Evolutionary conservation across 2,329 filamentous ascomycete species (phyloP).

Genomic region (Nannizzia gypsea): DNA sequence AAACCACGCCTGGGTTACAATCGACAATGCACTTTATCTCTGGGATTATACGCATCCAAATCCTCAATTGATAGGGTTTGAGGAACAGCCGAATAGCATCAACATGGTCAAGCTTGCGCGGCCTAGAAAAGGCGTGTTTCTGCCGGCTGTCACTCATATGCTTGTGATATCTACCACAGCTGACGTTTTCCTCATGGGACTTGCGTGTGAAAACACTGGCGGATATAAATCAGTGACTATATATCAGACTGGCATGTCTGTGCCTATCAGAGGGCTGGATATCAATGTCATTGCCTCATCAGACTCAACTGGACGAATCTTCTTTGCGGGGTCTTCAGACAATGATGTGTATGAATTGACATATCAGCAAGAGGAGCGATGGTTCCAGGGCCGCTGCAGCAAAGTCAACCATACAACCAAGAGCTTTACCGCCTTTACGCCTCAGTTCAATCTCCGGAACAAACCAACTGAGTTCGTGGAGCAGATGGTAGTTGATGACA

Average conservation of each 20-base stretch:
- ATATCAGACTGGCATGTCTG: slow-evolving; percentile 79
- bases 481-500: slow-evolving; percentile 80
- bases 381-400: slow-evolving; percentile 80
- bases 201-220: slow-evolving; percentile 53
- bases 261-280: slow-evolving; percentile 62
- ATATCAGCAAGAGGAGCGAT: slow-evolving; percentile 94
- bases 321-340: slow-evolving; percentile 70
- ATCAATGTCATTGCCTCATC: slow-evolving; percentile 71
- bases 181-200: slow-evolving; percentile 77
- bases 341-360: slow-evolving; percentile 88
- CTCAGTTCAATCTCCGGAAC: slow-evolving; percentile 31
- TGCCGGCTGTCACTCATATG: slow-evolving; percentile 72
- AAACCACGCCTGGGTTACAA: slow-evolving; percentile 88
- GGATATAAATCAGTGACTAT: slow-evolving; percentile 64
- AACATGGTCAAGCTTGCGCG: slow-evolving; percentile 79
- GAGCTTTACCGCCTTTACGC: slow-evolving; percentile 51
- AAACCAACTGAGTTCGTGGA: slow-evolving; percentile 52
- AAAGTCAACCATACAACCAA: slow-evolving; percentile 80
- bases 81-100: slow-evolving; percentile 79
- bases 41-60: slow-evolving; percentile 97
- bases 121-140: slow-evolving; percentile 78
- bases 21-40: slow-evolving; percentile 90
- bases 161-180: slow-evolving; percentile 77
- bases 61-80: slow-evolving; percentile 81
- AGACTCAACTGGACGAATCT: slow-evolving; percentile 70